Conservation (phyloP, 305 asterid genomes). For the Coffea humblotiana region DNA sequence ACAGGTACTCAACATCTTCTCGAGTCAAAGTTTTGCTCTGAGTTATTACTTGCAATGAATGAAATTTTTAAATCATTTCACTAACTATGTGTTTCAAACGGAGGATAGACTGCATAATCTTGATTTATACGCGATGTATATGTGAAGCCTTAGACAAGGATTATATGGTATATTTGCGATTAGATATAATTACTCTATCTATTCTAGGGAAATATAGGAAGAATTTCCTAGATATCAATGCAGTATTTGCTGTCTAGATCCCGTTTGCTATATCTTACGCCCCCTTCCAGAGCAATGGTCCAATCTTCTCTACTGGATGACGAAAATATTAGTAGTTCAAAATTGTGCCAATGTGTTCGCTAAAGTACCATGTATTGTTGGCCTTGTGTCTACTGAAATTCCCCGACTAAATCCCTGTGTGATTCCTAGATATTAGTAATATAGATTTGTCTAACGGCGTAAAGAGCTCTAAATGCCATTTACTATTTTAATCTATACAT, state of each 20-base stretch:
- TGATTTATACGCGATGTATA: too few relatives aligned
- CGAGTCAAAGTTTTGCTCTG: too few relatives aligned
- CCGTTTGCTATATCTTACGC: not conserved
- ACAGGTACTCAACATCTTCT: too few relatives aligned
- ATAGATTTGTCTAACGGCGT: too few relatives aligned
- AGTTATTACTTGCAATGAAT: too few relatives aligned
- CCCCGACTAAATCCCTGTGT: not conserved
- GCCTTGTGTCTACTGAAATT: not conserved
- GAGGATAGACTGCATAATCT: not conserved
- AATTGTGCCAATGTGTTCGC: not conserved
- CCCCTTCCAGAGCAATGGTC: not conserved
- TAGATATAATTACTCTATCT: too few relatives aligned
- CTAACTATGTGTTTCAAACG: too few relatives aligned
- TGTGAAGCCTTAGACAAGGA: too few relatives aligned
- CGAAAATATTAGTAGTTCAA: not conserved
- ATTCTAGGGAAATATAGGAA: not conserved
- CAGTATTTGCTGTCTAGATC: not conserved
- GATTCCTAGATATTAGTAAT: not conserved
- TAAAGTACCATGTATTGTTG: not conserved
- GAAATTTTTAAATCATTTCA: too few relatives aligned
- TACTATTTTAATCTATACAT: too few relatives aligned
- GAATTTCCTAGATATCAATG: not conserved
- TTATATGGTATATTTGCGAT: too few relatives aligned
- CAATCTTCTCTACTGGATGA: conserved; percentile 2
- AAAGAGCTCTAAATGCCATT: too few relatives aligned